Evolutionary conservation across 768 basidiomycete genomes (phyloP).

Genomic region (Boletus bicolor): DNA sequence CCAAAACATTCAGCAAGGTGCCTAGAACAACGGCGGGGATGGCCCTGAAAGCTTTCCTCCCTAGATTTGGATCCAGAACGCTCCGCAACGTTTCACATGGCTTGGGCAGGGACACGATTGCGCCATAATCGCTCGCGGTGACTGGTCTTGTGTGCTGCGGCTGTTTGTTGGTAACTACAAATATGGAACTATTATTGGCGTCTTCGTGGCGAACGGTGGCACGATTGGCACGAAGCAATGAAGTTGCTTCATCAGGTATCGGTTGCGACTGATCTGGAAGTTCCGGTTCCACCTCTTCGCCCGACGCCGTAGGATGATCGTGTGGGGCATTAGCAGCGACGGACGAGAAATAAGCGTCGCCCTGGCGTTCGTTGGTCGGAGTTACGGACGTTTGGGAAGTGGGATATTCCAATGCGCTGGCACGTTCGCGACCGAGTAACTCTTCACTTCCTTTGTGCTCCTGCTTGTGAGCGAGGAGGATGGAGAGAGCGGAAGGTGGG

Average conservation of each 20-base stretch:
- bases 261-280: neutral
- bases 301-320: neutral
- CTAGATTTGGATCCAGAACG: constrained; percentile 18
- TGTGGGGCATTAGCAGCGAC: neutral
- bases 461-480: constrained; percentile 31
- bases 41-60: constrained; percentile 33
- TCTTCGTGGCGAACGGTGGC: neutral
- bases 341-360: constrained; percentile 3
- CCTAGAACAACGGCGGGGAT: constrained; percentile 88
- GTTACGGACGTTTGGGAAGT: constrained; percentile 18
- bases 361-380: constrained; percentile 18
- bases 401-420: neutral
- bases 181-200: neutral
- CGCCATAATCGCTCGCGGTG: constrained; percentile 6
- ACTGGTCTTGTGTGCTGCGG: constrained; percentile 6
- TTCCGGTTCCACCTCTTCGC: neutral
- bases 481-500: constrained; percentile 35
- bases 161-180: constrained; percentile 1
- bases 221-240: constrained; percentile 17
- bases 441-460: constrained; percentile 1
- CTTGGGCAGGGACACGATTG: constrained; percentile 5
- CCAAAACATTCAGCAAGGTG: constrained; percentile 82
- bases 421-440: neutral
- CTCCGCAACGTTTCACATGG: constrained; percentile 6
- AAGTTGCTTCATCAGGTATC: constrained; percentile 18